Base-by-base conservation (phyloP, 805 yeast species). In the Zygotorulaspora florentina region DNA sequence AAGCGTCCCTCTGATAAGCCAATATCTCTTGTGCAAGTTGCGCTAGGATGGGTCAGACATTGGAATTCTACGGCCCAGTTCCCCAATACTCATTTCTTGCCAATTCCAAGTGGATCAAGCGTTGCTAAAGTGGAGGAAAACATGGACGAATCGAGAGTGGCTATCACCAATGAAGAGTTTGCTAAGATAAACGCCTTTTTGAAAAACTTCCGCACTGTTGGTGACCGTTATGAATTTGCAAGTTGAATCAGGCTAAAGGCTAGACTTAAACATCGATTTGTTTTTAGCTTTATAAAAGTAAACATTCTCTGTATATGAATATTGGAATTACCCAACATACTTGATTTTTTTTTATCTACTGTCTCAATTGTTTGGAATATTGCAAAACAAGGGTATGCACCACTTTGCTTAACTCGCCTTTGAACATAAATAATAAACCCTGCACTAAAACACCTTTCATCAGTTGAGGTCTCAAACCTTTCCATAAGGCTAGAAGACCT, bases 391-490 rank as follows among this genome's bases (percentile, higher is more conserved):
- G 63, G 72, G 46, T 49, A 37, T 50, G 54, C 33, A 56, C 26
- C 8, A 42, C 29, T 40, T 61, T 63, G 8, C 57, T 79, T 42
- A 79, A 61, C 61, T 83, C 87, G 55, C 85, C 93, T 65, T 81
- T 85, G 66, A 83, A 84, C 82, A 84, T 85, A 60, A 87, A 84
- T 56, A 87, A 71, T 49, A 87, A 70, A 0, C 96, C 96, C 65
- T 87, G 96, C 3, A 87, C 95, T 35, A 87, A 65, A 2, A 87
- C 83, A 1, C 93, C 95, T 70, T 87, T 87, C 33, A 81, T 63
- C 47, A 87, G 71, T 63, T 87, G 96, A 5, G 95, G 95, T 2
- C 80, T 76, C 26, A 87, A 57, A 2, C 96, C 96, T 68, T 83
- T 86, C 79, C 87, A 87, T 50, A 87, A 69, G 0, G 90, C 82